Conservation (phyloP, 495 filamentous ascomycete species). For the Aspergillus bertholletiae region DNA sequence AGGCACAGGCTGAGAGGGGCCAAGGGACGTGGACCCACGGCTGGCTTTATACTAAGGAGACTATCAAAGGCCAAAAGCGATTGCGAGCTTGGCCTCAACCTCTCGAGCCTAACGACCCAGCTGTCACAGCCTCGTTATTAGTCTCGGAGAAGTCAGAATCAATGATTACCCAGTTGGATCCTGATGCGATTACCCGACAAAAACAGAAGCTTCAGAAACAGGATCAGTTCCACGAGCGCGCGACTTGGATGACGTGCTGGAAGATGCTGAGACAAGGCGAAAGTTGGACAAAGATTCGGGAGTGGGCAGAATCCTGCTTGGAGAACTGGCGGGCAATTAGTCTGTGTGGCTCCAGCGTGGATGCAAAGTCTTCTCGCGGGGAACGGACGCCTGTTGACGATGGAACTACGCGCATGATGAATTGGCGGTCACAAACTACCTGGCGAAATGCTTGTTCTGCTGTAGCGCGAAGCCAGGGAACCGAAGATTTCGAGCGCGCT, state of each 20-base stretch:
- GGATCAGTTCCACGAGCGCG: constrained; percentile 80
- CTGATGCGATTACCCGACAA: constrained; percentile 82
- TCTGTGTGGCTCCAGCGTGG: constrained; percentile 41
- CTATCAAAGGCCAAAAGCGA: constrained; percentile 86
- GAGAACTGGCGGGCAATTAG: constrained; percentile 79
- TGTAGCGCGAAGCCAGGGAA: constrained; percentile 62
- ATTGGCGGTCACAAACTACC: constrained; percentile 44
- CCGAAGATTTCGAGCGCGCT: constrained; percentile 75
- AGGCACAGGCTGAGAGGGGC: constrained; percentile 56
- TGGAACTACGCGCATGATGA: constrained; percentile 46
- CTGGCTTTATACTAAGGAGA: constrained; percentile 86
- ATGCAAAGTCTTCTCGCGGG: constrained; percentile 20
- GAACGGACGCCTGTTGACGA: constrained; percentile 38
- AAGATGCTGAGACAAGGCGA: constrained; percentile 81
- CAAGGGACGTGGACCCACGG: constrained; percentile 72
- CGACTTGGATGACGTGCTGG: constrained; percentile 85
- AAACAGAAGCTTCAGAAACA: constrained; percentile 65
- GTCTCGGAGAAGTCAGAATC: constrained; percentile 56
- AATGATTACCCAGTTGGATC: constrained; percentile 87
- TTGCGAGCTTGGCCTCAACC: constrained; percentile 60
- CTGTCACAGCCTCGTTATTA: constrained; percentile 52
- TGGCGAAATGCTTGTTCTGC: constrained; percentile 84
- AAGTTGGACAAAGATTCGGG: constrained; percentile 65
- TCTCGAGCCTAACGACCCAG: constrained; percentile 56
- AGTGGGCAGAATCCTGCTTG: constrained; percentile 74